Base-by-base conservation (phyloP, 257 asterid species). In the Ocimum tenuiflorum region DNA sequence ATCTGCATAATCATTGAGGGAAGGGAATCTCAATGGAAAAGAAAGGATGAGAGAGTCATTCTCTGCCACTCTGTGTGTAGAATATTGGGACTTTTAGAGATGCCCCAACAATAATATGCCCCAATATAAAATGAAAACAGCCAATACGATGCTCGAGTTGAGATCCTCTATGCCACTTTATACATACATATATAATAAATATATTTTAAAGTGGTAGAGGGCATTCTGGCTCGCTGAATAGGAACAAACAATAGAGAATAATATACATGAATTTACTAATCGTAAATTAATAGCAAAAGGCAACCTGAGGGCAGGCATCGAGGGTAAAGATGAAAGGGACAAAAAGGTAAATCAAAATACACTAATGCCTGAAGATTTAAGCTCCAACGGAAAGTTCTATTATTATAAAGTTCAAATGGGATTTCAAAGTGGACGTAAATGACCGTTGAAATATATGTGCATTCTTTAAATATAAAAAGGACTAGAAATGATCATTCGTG, bases 11-110 rank as follows among this genome's bases (percentile, higher is more conserved):
- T 60, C 55, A 56, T 35, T 20, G 20, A 55, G 23, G 52, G 60
- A 36, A 55, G 22, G 55, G 67, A 72, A 64, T 72, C 67, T 17
- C 8, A 47, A 71, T 27, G 64, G 70, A 61, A 54, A 54, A 15
- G 13, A 46, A 47, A 45, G 67, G 36, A 41, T 9, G 51, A 9
- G 69, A 39, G 48, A 51, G 27, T 17, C 18, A 71, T 43, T 29
- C 35, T 54, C 8, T 39, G 63, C 35, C 61, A 58, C 17, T 48
- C 68, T 48, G 47, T 49, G 35, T 8, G 22, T 50, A 51, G 65
- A 50, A 67, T 52, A 62, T 60, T 70, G 36, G 62, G 7, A 60
- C 69, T 29, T 61, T 45, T 13, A n/a, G 22, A 42, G 60, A 60
- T 60, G 36, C 70, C 36, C 56, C 70, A 53, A 68, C 47, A 14